phyloP scores from a whole-genome alignment of 2,329 filamentous ascomycete species.

The Sclerotinia sclerotiorum region DNA sequence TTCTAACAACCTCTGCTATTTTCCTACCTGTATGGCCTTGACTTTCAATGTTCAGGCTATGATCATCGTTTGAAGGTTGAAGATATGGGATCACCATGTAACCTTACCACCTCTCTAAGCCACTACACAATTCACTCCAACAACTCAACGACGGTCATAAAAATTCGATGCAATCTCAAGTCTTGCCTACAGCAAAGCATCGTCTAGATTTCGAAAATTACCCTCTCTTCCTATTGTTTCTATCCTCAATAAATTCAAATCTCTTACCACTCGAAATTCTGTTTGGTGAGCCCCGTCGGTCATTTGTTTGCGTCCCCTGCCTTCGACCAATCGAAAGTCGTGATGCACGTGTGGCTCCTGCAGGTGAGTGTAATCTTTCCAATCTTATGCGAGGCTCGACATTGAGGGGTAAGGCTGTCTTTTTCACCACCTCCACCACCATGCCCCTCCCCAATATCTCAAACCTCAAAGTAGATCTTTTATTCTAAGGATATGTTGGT shows the following conservation, averaged over 20 bases:
- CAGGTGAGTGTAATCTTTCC: background rate
- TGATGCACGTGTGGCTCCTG: background rate
- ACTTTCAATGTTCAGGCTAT: background rate
- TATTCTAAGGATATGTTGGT: background rate
- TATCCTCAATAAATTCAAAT: background rate
- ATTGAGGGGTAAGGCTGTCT: constrained; percentile 8
- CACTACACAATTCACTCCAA: background rate
- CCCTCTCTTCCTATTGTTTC: background rate
- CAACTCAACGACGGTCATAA: too few species aligned
- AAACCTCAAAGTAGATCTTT: background rate
- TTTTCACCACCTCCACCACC: too few species aligned
- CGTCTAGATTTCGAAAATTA: background rate
- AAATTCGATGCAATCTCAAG: background rate
- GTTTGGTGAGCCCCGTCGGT: background rate
- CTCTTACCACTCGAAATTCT: too few species aligned
- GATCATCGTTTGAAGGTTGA: background rate
- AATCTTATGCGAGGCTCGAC: background rate
- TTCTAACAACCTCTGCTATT: background rate
- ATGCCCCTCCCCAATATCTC: background rate
- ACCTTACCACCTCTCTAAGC: background rate
- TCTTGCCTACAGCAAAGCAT: background rate
- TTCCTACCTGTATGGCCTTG: too few species aligned
- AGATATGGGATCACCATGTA: background rate
- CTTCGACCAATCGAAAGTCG: background rate
- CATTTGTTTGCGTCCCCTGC: too few species aligned